Evolutionary conservation across 164 flowering plant species (phyloP).

Genomic region (Houttuynia cordata): DNA sequence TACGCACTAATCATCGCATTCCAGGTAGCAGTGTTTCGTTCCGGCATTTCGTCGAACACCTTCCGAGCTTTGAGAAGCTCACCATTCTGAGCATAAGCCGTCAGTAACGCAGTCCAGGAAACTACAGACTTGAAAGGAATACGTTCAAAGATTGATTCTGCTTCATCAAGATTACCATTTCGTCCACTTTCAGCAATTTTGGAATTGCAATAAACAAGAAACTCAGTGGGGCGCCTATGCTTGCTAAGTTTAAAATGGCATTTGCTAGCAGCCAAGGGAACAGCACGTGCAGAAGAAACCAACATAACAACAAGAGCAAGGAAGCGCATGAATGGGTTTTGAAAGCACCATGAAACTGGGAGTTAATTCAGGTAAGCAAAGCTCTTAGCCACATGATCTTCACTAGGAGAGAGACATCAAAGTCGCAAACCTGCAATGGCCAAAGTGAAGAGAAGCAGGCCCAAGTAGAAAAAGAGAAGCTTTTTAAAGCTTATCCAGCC

Average conservation of each 20-base stretch:
- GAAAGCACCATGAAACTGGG: not conserved
- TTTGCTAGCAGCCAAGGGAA: not conserved
- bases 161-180: constrained; percentile 26
- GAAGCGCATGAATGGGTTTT: not conserved
- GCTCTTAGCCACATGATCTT: not conserved
- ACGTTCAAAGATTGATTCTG: constrained; percentile 28
- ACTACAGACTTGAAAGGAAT: constrained; percentile 28
- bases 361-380: no score
- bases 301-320: not conserved
- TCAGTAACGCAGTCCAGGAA: constrained; percentile 47
- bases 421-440: no score
- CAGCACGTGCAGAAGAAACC: not conserved
- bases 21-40: constrained; percentile 26
- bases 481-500: not conserved
- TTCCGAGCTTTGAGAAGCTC: constrained; percentile 19
- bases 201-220: constrained; percentile 25
- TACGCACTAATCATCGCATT: constrained; percentile 49
- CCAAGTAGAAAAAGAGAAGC: not conserved
- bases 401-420: no score
- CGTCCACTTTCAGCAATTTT: constrained; percentile 33
- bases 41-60: constrained; percentile 42
- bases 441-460: no score
- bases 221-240: constrained; percentile 5
- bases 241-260: not conserved
- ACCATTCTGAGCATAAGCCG: constrained; percentile 31